A percentile compares a stretch with the other conserved stretches of the same genome.
phyloP scores from a whole-genome alignment of 768 basidiomycete species.

The Suillus sp. region DNA sequence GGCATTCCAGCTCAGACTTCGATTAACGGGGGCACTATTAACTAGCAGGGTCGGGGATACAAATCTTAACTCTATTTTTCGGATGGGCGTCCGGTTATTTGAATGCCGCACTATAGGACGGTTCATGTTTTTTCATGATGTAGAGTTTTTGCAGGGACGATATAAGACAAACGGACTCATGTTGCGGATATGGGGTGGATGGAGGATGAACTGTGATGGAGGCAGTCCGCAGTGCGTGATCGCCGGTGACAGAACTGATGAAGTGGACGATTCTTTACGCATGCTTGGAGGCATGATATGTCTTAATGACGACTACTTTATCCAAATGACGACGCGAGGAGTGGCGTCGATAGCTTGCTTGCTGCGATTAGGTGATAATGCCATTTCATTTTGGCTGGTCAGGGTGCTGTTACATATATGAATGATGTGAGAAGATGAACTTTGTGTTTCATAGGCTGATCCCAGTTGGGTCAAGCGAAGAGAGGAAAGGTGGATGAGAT shows the following conservation, averaged over 20 bases:
- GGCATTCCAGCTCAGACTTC: background rate
- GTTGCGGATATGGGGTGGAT: slow-evolving; percentile 8
- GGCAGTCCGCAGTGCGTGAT: background rate
- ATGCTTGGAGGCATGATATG: slow-evolving; percentile 9
- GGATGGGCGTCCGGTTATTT: slow-evolving; percentile 5
- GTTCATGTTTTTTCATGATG: slow-evolving; percentile 2
- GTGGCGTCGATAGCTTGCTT: slow-evolving; percentile 7
- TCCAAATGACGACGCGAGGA: slow-evolving; percentile 11
- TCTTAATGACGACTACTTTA: slow-evolving; percentile 9
- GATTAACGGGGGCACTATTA: slow-evolving; percentile 5
- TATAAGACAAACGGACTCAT: background rate
- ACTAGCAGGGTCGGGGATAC: background rate
- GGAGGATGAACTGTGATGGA: slow-evolving; percentile 8
- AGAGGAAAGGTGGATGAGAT: no score
- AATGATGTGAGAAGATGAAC: slow-evolving; percentile 6
- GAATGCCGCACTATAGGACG: background rate
- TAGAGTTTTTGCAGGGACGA: slow-evolving; percentile 1
- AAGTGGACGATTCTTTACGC: slow-evolving; percentile 5
- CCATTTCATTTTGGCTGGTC: background rate
- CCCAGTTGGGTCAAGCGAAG: background rate
- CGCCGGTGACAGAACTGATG: background rate
- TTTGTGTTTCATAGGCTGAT: slow-evolving; percentile 8
- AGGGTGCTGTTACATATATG: slow-evolving; percentile 7
- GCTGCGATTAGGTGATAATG: slow-evolving; percentile 8
- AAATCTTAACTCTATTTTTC: slow-evolving; percentile 12